These are phyloP conservation scores for Tetrastigma voinierianum DNA, from an alignment of 164 flowering plant genomes.

Conservation along the genomic window DNA sequence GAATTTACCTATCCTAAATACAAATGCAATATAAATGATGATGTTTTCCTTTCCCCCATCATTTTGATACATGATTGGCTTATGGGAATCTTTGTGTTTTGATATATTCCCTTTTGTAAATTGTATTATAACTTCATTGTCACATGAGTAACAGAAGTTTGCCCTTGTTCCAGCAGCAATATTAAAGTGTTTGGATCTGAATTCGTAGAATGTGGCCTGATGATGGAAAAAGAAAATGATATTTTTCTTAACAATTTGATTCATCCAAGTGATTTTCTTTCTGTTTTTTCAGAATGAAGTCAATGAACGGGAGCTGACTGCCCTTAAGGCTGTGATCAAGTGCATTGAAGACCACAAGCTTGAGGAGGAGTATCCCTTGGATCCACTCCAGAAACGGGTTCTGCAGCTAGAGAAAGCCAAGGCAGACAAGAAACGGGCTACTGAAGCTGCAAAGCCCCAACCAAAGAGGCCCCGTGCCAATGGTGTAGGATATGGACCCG, in stretches of 20 bases:
- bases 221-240: background rate
- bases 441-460: constrained; percentile 87
- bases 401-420: constrained; percentile 85
- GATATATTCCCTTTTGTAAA: too few relatives aligned
- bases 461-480: constrained; percentile 92
- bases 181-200: background rate
- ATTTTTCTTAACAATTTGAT: background rate
- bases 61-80: too few relatives aligned
- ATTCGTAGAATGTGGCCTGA: background rate
- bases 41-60: too few relatives aligned
- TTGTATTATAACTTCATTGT: too few relatives aligned
- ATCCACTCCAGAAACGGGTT: constrained; percentile 74
- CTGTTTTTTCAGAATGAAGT: constrained; percentile 59
- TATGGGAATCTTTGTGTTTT: too few relatives aligned
- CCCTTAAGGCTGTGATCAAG: constrained; percentile 79
- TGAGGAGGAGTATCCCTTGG: constrained; percentile 72
- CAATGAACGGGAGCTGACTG: constrained; percentile 73
- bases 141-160: background rate
- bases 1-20: too few relatives aligned
- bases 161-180: background rate
- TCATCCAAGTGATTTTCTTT: constrained; percentile 1
- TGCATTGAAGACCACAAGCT: constrained; percentile 94
- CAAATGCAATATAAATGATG: too few relatives aligned
- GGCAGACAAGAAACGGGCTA: constrained; percentile 86
- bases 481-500: constrained; percentile 58